Evolutionary conservation across 495 filamentous ascomycete genomes (phyloP), one percentile per base, ranked within the genome.

Genomic region (Aspergillus panamensis): DNA sequence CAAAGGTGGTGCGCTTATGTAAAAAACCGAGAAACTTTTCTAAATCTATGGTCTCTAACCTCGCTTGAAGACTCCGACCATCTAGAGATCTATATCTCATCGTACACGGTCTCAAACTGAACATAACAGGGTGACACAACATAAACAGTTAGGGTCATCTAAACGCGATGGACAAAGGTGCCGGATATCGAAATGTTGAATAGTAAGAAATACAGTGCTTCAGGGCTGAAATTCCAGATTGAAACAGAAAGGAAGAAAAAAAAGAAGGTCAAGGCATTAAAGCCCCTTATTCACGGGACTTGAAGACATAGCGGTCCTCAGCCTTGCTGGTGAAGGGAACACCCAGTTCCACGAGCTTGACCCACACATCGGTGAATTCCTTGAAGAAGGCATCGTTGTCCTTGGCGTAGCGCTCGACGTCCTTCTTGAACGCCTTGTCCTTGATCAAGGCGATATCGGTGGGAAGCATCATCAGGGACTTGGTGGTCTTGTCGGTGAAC

Each of bases 381-480:
- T 87, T 86, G 82, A 97, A 97, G 84, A 96, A 98, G 35, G 78
- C 80, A 57, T 90, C 87, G 67, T 89, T 88, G 78, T 96, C 91
- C 80, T 91, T 90, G 59, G 92, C 92, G 73, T 97, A 97, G 68
- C 86, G 85, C 76, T 96, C 85, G 44, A 94, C 91, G 69, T 89
- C 87, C 68, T 82, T 75, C 78, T 81, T 85, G 84, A 97, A 96
- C 50, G 75, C 78, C 81, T 93, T 90, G 77, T 98, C 94, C 77
- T 92, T 86, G 72, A 94, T 72, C 48, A 98, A 74, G 33, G 85
- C 90, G 75, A 95, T 85, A 69, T 98, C 94, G 55, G 91, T 86
- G 56, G 94, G 94, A 66, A 98, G 77, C 94, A 98, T 98, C 94
- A 98, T 98, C 63, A 98, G 77, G 48, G 81, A 82, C 81, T 91